Conservation (phyloP, 495 filamentous ascomycete genomes). For the Hypoxylon fuscum region DNA sequence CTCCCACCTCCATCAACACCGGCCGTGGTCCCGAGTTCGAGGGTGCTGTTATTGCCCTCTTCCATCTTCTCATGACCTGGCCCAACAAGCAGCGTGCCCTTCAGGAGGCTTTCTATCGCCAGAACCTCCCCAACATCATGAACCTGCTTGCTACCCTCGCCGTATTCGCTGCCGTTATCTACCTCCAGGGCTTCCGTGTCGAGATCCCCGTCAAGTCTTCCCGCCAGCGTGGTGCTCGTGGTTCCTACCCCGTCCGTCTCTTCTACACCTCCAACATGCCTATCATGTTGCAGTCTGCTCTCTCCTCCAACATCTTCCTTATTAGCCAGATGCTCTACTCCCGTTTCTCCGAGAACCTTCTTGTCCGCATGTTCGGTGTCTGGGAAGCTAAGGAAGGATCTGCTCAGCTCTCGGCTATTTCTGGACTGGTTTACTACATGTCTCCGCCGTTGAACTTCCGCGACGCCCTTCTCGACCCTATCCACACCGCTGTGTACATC, state of each 20-base stretch:
- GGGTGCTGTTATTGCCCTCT: constrained; percentile 97
- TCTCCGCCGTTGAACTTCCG: constrained; percentile 97
- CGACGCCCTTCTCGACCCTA: constrained; percentile 92
- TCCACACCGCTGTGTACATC: constrained; percentile 96
- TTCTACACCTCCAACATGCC: constrained; percentile 97
- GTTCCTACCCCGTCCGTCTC: constrained; percentile 79
- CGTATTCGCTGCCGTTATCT: constrained; percentile 98
- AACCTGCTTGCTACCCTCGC: constrained; percentile 92
- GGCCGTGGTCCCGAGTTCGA: constrained; percentile 99
- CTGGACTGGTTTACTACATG: constrained; percentile 99
- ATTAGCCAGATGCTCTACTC: constrained; percentile 99
- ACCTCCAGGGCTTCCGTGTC: constrained; percentile 99
- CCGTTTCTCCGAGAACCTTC: constrained; percentile 96
- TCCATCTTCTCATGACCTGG: constrained; percentile 98
- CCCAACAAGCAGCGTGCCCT: constrained; percentile 97
- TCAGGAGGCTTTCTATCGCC: constrained; percentile 97
- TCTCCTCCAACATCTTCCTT: constrained; percentile 98
- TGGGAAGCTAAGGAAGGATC: constrained; percentile 98
- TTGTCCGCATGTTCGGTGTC: constrained; percentile 94
- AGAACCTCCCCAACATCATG: constrained; percentile 99
- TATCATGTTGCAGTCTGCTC: constrained; percentile 98
- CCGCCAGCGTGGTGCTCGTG: constrained; percentile 97
- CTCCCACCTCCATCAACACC: constrained; percentile 98
- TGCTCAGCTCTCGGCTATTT: constrained; percentile 90
- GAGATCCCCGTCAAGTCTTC: constrained; percentile 99